Conservation (phyloP, 1,284 basidiomycete species). For the Coniophora puteana region DNA sequence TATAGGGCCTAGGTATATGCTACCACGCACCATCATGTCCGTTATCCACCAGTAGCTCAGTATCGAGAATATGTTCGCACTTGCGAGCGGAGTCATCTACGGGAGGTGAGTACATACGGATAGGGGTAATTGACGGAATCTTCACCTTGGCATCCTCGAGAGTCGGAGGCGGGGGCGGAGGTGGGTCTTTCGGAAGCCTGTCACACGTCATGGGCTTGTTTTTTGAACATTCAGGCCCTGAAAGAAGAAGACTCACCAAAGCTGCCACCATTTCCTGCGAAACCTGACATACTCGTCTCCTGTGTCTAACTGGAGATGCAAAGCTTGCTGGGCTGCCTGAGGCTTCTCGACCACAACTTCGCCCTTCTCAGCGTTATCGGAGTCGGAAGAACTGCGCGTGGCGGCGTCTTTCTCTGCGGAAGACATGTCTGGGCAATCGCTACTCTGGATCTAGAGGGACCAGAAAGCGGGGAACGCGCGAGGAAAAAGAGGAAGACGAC, state of each 20-base stretch:
- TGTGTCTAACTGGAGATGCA: constrained; percentile 39
- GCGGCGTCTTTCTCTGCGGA: too few species aligned
- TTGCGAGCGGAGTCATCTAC: constrained; percentile 54
- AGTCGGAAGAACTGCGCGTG: too few species aligned
- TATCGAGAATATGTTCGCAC: constrained; percentile 52
- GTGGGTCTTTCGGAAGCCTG: constrained; percentile 58
- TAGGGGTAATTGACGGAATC: not conserved
- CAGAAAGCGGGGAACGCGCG: too few species aligned
- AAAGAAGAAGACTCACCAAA: constrained; percentile 27
- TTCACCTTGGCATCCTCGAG: constrained; percentile 54
- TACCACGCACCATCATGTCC: constrained; percentile 57
- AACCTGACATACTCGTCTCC: constrained; percentile 42
- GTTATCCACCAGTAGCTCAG: constrained; percentile 67
- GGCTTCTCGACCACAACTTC: not conserved
- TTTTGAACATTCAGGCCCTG: too few species aligned
- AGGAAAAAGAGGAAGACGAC: too few species aligned
- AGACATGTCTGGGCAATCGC: too few species aligned
- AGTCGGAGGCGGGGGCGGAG: constrained; percentile 51
- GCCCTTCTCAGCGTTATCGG: too few species aligned
- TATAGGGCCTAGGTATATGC: not conserved
- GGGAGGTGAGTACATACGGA: constrained; percentile 2
- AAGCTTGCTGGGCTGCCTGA: constrained; percentile 1
- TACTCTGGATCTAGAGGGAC: too few species aligned
- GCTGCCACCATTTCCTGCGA: constrained; percentile 47
- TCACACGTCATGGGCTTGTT: not conserved